Conservation (phyloP, 768 basidiomycete genomes). For the Termitomyces eurrhizus region DNA sequence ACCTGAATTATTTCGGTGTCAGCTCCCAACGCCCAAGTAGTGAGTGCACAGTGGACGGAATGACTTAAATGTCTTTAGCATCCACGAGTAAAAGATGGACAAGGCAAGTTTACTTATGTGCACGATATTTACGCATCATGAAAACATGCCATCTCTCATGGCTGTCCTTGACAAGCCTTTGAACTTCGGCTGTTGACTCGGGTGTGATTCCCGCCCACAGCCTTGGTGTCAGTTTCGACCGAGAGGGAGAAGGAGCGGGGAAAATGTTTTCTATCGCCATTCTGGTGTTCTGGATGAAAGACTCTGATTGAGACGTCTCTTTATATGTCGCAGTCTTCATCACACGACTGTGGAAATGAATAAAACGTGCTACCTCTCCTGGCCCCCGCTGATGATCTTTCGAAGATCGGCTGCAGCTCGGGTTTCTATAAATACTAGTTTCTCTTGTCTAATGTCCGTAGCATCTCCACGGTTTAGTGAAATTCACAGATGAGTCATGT, state of each 20-base stretch:
- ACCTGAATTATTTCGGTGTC: slow-evolving; percentile 25
- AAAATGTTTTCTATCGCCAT: slow-evolving; percentile 20
- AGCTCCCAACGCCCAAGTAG: slow-evolving; percentile 24
- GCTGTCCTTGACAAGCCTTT: slow-evolving; percentile 40
- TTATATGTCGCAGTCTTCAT: not conserved
- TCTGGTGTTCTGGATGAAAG: not conserved
- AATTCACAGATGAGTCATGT: no score
- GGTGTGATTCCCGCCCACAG: slow-evolving; percentile 30
- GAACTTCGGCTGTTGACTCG: slow-evolving; percentile 26
- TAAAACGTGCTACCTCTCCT: not conserved
- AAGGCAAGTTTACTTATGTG: slow-evolving; percentile 42
- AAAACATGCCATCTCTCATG: slow-evolving; percentile 45
- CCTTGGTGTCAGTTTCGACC: slow-evolving; percentile 21
- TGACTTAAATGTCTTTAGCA: slow-evolving; percentile 18
- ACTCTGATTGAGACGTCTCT: not conserved
- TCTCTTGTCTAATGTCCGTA: no score
- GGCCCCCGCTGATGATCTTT: not conserved
- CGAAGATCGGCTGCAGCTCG: no score
- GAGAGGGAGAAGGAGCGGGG: slow-evolving; percentile 25
- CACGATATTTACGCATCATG: slow-evolving; percentile 34
- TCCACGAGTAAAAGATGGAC: not conserved
- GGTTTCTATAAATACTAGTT: no score
- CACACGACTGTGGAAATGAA: not conserved
- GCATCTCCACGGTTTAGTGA: no score
- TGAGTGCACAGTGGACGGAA: slow-evolving; percentile 22